Evolutionary conservation across 2,329 filamentous ascomycete species (phyloP), one percentile per base, ranked within the genome.

Genomic region (Aureobasidium sp.): DNA sequence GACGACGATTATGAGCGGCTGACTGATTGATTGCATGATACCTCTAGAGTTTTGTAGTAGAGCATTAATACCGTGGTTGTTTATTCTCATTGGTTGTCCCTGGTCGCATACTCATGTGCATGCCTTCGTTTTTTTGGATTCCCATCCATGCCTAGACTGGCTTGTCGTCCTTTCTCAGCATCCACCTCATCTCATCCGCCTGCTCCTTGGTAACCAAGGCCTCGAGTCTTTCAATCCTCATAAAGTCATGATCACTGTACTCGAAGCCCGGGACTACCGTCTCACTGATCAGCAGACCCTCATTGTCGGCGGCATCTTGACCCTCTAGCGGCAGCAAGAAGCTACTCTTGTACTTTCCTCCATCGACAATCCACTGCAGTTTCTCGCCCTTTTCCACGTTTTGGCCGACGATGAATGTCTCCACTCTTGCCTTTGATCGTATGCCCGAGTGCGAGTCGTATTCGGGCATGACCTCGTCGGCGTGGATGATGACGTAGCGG

Each of bases 181-280:
- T 67, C 76, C 76, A 78, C 60, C 63, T 65, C 67, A 88, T 68
- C 67, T 82, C 77, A 63, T 74, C 69, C 1, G 76, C 77, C 66
- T 81, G 77, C 31, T 82, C 77, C 25, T 77, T 68, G 0, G 79
- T 78, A 1, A 89, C 71, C 34, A 88, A 66, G n/a, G 79, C 73
- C 44, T 73, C 69, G 65, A 88, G 75, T 14, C 75, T 75, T 51
- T 81, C 76, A 15, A 70, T 70, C 5, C 76, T 78, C 67, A 90
- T 76, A 67, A 89, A 89, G 69, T 88, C 84, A 70, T 89, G 85
- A 70, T 89, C 85, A 62, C 76, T 78, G 66, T 78, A 87, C 68
- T 88, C 85, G 68, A 89, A 89, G 0, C 86, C 87, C 0, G 86
- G 86, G 8, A 87, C 78, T 1, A 87, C 85, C 0, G 84, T 87